These are phyloP conservation scores for Pichia inconspicua DNA, from an alignment of 1,139 yeast species.

Conservation along the genomic window DNA sequence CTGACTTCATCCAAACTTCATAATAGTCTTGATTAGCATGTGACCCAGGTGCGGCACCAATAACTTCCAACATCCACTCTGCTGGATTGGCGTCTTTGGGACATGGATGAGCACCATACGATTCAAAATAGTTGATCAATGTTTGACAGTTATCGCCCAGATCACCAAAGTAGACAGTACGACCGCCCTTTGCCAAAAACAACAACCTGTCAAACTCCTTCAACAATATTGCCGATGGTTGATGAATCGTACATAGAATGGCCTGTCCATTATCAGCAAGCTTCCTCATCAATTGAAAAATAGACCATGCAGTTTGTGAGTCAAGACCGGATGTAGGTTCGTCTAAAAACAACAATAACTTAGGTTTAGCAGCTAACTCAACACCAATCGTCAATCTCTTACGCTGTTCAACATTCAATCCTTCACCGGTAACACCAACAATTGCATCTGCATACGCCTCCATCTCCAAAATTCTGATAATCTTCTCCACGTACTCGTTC, in stretches of 20 bases:
- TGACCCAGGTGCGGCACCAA: conserved; percentile 61
- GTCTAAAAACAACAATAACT: conserved; percentile 39
- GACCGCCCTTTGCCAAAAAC: conserved; percentile 48
- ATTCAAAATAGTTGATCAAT: conserved; percentile 50
- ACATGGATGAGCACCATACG: conserved; percentile 36
- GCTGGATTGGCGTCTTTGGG: conserved; percentile 54
- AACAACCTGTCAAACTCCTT: conserved; percentile 47
- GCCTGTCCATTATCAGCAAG: conserved; percentile 43
- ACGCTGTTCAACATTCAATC: conserved; percentile 51
- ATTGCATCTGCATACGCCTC: conserved; percentile 43
- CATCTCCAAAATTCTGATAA: conserved; percentile 42
- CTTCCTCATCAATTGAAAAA: conserved; percentile 34
- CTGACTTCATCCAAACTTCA: conserved; percentile 39
- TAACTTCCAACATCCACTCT: conserved; percentile 56
- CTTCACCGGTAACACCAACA: conserved; percentile 43
- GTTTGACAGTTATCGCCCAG: conserved; percentile 47
- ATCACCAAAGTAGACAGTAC: conserved; percentile 63
- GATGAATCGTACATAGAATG: conserved; percentile 46
- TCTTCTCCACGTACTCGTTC: conserved; percentile 40
- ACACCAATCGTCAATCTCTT: conserved; percentile 33
- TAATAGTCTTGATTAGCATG: conserved; percentile 39
- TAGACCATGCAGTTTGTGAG: conserved; percentile 46
- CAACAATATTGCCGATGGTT: conserved; percentile 50
- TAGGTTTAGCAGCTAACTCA: conserved; percentile 44
- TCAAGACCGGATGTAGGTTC: conserved; percentile 47